Percentiles rank a stretch among this genome's conserved stretches.
phyloP scores from a whole-genome alignment of 495 filamentous ascomycete genomes.

The Aspergillus sparsus region DNA sequence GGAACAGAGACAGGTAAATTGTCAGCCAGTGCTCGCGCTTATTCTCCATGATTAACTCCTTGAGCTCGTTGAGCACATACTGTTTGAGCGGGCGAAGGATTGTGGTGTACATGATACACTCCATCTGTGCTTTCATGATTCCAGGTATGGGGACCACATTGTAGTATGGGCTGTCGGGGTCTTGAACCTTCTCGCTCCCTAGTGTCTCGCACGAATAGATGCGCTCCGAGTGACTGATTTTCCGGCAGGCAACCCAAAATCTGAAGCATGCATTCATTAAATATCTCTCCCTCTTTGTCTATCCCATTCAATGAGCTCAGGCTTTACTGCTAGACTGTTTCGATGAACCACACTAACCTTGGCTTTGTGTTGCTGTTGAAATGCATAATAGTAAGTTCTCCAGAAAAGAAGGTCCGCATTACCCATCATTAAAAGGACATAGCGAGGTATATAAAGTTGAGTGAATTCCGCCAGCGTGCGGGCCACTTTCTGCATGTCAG shows the following conservation, averaged over 20 bases:
- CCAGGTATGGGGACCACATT: slow-evolving; percentile 13
- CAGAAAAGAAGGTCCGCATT: slow-evolving; percentile 14
- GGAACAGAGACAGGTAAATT: slow-evolving; percentile 18
- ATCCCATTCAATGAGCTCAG: slow-evolving; percentile 7
- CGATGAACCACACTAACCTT: slow-evolving; percentile 10
- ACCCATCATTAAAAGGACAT: slow-evolving; percentile 14
- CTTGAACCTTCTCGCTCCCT: slow-evolving; percentile 10
- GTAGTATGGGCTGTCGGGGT: slow-evolving; percentile 13
- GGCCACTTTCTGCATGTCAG: slow-evolving; percentile 14
- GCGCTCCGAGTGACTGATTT: slow-evolving; percentile 17
- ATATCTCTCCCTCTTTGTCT: slow-evolving; percentile 13
- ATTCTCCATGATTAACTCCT: slow-evolving; percentile 19
- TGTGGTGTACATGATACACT: slow-evolving; percentile 21
- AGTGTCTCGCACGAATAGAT: slow-evolving; percentile 11
- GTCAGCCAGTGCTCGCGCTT: slow-evolving; percentile 22
- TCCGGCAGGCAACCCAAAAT: slow-evolving; percentile 19
- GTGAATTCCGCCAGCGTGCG: slow-evolving; percentile 9
- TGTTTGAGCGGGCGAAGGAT: slow-evolving; percentile 15
- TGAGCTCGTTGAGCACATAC: slow-evolving; percentile 11
- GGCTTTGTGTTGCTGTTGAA: slow-evolving; percentile 17
- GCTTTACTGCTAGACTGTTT: not conserved
- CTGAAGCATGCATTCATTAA: slow-evolving; percentile 16
- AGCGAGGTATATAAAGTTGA: slow-evolving; percentile 10
- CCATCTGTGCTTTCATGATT: slow-evolving; percentile 21
- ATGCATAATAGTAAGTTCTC: slow-evolving; percentile 18